Percentiles rank a stretch among this genome's conserved stretches.
Evolutionary conservation across 169 alveolate species (phyloP).

Genomic region (Plasmodium sp.): DNA sequence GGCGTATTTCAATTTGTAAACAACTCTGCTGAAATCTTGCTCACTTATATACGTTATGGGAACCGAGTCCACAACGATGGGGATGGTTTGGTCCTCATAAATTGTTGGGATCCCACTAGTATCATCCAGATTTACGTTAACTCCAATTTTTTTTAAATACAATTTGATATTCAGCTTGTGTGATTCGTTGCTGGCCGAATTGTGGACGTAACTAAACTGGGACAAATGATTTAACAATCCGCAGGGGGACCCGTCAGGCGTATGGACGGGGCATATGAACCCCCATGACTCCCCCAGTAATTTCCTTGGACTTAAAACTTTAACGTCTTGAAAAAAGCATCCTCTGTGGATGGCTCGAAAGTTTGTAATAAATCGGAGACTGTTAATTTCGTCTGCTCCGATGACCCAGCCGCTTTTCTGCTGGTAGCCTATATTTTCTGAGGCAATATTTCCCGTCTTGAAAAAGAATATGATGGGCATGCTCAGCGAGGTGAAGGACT

Average conservation of each 20-base stretch:
- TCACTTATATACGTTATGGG: slow-evolving; percentile 79
- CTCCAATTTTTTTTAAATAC: slow-evolving; percentile 66
- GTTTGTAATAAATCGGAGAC: slow-evolving; percentile 97
- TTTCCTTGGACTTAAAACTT: slow-evolving; percentile 90
- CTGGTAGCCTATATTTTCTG: slow-evolving; percentile 78
- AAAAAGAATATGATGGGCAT: slow-evolving; percentile 33
- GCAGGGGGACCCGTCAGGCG: slow-evolving; percentile 99
- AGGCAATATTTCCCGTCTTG: slow-evolving; percentile 52
- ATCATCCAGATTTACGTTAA: slow-evolving; percentile 46
- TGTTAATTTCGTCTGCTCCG: slow-evolving; percentile 98
- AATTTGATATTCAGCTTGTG: slow-evolving; percentile 68
- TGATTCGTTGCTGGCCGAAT: slow-evolving; percentile 38
- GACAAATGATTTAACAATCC: slow-evolving; percentile 98
- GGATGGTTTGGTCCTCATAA: slow-evolving; percentile 57
- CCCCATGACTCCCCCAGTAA: slow-evolving; percentile 99
- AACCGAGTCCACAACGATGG: slow-evolving; percentile 71
- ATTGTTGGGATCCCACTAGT: slow-evolving; percentile 64
- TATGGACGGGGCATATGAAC: slow-evolving; percentile 99
- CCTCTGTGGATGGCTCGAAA: slow-evolving; percentile 99
- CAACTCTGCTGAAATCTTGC: slow-evolving; percentile 83
- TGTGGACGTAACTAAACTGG: slow-evolving; percentile 86
- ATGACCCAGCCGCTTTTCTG: slow-evolving; percentile 98
- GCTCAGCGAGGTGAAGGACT: background rate
- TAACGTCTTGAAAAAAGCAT: slow-evolving; percentile 90
- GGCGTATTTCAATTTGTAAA: slow-evolving; percentile 64